These are phyloP conservation scores for Pterocarpus santalinus DNA, from an alignment of 306 rosid species.

Conservation along the genomic window DNA sequence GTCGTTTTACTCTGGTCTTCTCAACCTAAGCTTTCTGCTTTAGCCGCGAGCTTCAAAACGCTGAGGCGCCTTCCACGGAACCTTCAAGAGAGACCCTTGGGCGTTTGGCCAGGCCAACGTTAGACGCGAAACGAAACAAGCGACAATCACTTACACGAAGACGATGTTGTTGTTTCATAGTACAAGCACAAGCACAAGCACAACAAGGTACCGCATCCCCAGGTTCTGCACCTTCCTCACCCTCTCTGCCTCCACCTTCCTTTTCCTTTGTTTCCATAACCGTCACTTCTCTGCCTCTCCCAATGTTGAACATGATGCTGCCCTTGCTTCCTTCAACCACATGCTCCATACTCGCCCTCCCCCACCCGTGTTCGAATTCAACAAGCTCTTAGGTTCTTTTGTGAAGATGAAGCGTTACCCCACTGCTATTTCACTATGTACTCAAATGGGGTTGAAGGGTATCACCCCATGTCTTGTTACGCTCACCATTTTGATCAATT, in stretches of 20 bases:
- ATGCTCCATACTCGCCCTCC: background rate
- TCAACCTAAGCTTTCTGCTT: too few species aligned
- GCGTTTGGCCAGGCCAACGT: too few species aligned
- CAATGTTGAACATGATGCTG: background rate
- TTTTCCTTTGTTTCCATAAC: background rate
- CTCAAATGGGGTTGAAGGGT: background rate
- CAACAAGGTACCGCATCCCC: background rate
- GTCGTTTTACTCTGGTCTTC: too few species aligned
- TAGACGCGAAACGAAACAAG: too few species aligned
- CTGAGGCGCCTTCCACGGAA: too few species aligned
- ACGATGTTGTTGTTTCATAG: background rate
- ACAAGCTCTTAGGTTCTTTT: background rate
- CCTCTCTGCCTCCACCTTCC: background rate
- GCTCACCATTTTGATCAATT: constrained; percentile 32
- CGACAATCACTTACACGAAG: background rate
- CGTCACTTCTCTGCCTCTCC: background rate
- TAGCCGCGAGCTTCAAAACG: too few species aligned
- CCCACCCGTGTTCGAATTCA: background rate
- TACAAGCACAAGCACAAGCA: background rate
- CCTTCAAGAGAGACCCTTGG: too few species aligned
- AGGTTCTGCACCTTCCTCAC: constrained; percentile 21
- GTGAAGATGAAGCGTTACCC: background rate
- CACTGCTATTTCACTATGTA: background rate
- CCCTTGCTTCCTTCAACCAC: background rate
- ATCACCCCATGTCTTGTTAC: constrained; percentile 34